A percentile compares a stretch with the other conserved stretches of the same genome.
Conservation (phyloP, 768 basidiomycete genomes). For the Filobasidium floriforme region DNA sequence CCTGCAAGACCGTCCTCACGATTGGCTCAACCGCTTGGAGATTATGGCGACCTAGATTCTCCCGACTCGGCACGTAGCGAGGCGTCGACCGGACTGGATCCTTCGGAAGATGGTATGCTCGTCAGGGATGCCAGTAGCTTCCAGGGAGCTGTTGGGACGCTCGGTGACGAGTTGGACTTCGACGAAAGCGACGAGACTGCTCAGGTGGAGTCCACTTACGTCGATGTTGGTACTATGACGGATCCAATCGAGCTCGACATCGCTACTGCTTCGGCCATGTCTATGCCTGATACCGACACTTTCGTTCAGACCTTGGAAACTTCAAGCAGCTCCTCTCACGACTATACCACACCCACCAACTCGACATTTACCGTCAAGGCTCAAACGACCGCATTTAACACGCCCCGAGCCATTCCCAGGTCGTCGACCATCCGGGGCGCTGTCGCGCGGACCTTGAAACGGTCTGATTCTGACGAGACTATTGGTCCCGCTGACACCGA, state of each 20-base stretch:
- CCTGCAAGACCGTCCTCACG: conserved; percentile 8
- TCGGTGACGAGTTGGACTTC: conserved; percentile 37
- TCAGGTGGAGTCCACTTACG: conserved; percentile 14
- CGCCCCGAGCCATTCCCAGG: conserved; percentile 5
- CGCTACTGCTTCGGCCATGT: neutral
- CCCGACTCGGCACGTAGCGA: conserved; percentile 8
- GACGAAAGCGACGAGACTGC: conserved; percentile 17
- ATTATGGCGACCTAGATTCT: conserved; percentile 6
- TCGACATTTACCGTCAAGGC: conserved; percentile 8
- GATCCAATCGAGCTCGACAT: conserved; percentile 31
- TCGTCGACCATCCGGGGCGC: conserved; percentile 31
- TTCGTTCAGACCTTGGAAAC: conserved; percentile 6
- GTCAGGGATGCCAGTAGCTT: conserved; percentile 11
- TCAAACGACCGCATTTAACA: conserved; percentile 2
- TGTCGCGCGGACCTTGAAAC: conserved; percentile 13
- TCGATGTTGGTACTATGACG: conserved; percentile 29
- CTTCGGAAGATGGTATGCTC: conserved; percentile 10
- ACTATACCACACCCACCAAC: conserved; percentile 8
- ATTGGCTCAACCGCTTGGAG: conserved; percentile 6
- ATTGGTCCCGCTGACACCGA: conserved; percentile 13
- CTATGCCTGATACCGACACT: neutral
- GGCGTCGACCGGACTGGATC: conserved; percentile 3
- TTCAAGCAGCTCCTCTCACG: conserved; percentile 24
- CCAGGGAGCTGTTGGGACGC: conserved; percentile 21
- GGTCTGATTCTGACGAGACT: conserved; percentile 26